Conservation (phyloP, 1,284 basidiomycete genomes). For the Malassezia arunalokei region DNA sequence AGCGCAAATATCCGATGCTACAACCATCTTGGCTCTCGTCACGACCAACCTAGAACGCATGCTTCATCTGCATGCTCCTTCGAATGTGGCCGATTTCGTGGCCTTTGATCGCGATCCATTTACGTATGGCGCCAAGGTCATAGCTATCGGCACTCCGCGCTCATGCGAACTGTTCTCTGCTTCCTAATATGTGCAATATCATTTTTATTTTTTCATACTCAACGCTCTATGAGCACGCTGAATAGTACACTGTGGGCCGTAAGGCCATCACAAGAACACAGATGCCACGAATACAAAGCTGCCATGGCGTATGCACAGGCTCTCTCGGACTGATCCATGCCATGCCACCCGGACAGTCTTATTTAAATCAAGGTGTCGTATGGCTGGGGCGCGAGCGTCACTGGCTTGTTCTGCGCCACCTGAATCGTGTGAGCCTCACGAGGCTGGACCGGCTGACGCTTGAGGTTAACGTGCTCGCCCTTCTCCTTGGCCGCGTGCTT, state of each 20-base stretch:
- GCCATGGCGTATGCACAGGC: too few species aligned
- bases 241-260: slow-evolving; percentile 11
- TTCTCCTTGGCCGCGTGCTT: slow-evolving; percentile 64
- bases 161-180: slow-evolving; percentile 19
- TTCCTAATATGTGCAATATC: neutral
- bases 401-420: slow-evolving; percentile 63
- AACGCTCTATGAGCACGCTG: neutral
- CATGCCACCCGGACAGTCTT: too few species aligned
- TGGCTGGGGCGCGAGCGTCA: slow-evolving; percentile 80
- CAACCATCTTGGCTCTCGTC: slow-evolving; percentile 32
- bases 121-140: slow-evolving; percentile 55
- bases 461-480: slow-evolving; percentile 65
- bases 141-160: slow-evolving; percentile 48
- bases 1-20: slow-evolving; percentile 14
- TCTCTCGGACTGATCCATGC: too few species aligned
- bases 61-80: slow-evolving; percentile 49
- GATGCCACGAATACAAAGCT: too few species aligned
- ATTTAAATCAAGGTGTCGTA: slow-evolving; percentile 49
- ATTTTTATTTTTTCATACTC: neutral
- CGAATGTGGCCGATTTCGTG: slow-evolving; percentile 53
- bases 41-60: slow-evolving; percentile 57
- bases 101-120: slow-evolving; percentile 52
- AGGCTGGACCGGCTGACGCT: slow-evolving; percentile 74
- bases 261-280: neutral
- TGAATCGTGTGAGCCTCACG: slow-evolving; percentile 69